Conservation (phyloP, 208 protist genomes). For the Wallacemonas sp. region DNA sequence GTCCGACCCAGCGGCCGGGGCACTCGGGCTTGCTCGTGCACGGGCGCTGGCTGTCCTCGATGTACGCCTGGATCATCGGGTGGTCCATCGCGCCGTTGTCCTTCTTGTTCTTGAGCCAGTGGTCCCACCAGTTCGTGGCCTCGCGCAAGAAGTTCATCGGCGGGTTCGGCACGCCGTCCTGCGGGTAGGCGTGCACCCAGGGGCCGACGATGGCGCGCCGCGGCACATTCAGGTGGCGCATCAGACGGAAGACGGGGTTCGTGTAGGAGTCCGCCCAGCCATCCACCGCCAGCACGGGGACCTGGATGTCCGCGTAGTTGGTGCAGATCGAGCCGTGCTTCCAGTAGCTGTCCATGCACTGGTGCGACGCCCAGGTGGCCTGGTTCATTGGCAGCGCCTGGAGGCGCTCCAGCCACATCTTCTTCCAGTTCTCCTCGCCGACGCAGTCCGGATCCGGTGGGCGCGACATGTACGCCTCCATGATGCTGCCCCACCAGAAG, state of each 20-base stretch:
- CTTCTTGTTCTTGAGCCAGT: slow-evolving; percentile 40
- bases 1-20: slow-evolving; percentile 44
- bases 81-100: slow-evolving; percentile 36
- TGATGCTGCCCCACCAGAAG: slow-evolving; percentile 73
- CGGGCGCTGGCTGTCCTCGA: slow-evolving; percentile 46
- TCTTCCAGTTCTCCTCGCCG: slow-evolving; percentile 41
- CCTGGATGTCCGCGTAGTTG: slow-evolving; percentile 55
- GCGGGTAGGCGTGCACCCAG: slow-evolving; percentile 68
- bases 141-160: slow-evolving; percentile 64
- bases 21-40: slow-evolving; percentile 42
- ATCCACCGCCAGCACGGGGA: slow-evolving; percentile 50
- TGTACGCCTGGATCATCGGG: slow-evolving; percentile 52
- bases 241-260: slow-evolving; percentile 51
- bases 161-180: slow-evolving; percentile 52
- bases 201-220: slow-evolving; percentile 57
- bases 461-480: slow-evolving; percentile 56
- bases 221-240: slow-evolving; percentile 49
- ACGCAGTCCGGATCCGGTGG: slow-evolving; percentile 47
- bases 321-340: slow-evolving; percentile 57
- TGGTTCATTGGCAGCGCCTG: slow-evolving; percentile 52
- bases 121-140: slow-evolving; percentile 57
- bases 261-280: slow-evolving; percentile 73
- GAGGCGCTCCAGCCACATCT: slow-evolving; percentile 52
- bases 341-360: slow-evolving; percentile 62
- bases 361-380: slow-evolving; percentile 49